Base-by-base conservation (phyloP, 2,329 filamentous ascomycete species). In the Aspergillus sp. region DNA sequence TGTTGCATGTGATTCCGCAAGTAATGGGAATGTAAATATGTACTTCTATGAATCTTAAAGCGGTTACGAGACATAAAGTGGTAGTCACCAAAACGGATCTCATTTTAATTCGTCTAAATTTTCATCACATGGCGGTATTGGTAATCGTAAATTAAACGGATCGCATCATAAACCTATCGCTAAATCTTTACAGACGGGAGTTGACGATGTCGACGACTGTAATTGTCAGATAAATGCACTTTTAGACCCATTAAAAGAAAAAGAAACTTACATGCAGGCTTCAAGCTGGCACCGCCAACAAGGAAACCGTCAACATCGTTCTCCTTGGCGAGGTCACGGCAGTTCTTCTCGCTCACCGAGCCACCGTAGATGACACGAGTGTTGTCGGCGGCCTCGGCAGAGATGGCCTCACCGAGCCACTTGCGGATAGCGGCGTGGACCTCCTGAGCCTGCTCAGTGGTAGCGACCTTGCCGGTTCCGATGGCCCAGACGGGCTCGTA, bases 341-440 rank as follows among this genome's bases (percentile, higher is more conserved):
- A 94, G 83, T 98, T 98, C 86, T 96, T 96, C 81, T 95, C 93
- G 69, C 80, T 94, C 64, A 98, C 93, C 63, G 86, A 93, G 67
- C 93, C 93, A 59, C 93, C 93, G 74, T 98, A 98, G 68, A 98
- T 85, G 69, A 98, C 88, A 63, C 93, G 83, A 53, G 90, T 95
- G 75, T 86, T 83, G 56, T 95, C 89, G 42, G 90, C 83, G 49
- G 86, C 88, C 68, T 86, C 79, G 65, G 81, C 75, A 56, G 94
- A 88, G 61, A 90, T 80, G 64, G 83, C 80, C 66, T 84, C 82
- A 53, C 66, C 70, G 67, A 98, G 80, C 88, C 90, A 97, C 65
- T 83, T 76, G 62, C 93, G 87, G 74, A 98, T 94, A 58, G 86
- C 89, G 63, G 85, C 88, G 77, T 95, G 90, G 51, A 93, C 89